phyloP scores from a whole-genome alignment of 2,329 filamentous ascomycete species.

The Aspergillus uvarum region DNA sequence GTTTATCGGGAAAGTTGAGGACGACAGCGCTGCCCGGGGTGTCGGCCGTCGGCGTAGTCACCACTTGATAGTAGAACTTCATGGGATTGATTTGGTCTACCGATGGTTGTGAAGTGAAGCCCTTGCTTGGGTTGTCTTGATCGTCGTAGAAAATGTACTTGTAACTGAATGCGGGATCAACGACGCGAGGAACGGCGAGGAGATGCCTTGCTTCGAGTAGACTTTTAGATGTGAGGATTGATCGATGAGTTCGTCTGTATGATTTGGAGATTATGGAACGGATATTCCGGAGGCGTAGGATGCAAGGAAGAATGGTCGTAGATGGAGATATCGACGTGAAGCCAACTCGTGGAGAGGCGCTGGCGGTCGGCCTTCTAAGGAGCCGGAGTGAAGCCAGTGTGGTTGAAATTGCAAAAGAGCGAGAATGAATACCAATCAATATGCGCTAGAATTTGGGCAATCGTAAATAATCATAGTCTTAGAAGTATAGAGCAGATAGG shows the following conservation, averaged over 20 bases:
- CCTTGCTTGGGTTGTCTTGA: constrained; percentile 14
- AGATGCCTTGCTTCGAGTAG: background rate
- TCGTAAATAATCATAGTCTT: too few relatives aligned
- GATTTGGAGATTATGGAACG: too few relatives aligned
- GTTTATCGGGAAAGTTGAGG: constrained; percentile 75
- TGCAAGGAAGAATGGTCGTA: constrained; percentile 5
- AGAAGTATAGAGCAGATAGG: background rate
- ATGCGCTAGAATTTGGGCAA: background rate
- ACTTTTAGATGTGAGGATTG: background rate
- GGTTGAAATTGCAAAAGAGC: constrained; percentile 17
- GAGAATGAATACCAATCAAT: constrained; percentile 1
- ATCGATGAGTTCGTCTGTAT: background rate
- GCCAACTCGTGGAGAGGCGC: constrained; percentile 26
- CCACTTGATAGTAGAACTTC: constrained; percentile 71
- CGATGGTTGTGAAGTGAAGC: constrained; percentile 10
- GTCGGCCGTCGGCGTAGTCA: constrained; percentile 82
- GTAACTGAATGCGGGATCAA: background rate
- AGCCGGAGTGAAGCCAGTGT: constrained; percentile 39
- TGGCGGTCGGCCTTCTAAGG: constrained; percentile 31
- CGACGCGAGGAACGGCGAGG: background rate
- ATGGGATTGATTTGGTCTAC: constrained; percentile 49
- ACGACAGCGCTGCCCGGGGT: constrained; percentile 76
- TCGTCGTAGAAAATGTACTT: constrained; percentile 29
- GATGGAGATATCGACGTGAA: constrained; percentile 6
- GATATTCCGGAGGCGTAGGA: background rate